Evolutionary conservation across 805 yeast genomes (phyloP).

Genomic region (Metschnikowia hibisci): DNA sequence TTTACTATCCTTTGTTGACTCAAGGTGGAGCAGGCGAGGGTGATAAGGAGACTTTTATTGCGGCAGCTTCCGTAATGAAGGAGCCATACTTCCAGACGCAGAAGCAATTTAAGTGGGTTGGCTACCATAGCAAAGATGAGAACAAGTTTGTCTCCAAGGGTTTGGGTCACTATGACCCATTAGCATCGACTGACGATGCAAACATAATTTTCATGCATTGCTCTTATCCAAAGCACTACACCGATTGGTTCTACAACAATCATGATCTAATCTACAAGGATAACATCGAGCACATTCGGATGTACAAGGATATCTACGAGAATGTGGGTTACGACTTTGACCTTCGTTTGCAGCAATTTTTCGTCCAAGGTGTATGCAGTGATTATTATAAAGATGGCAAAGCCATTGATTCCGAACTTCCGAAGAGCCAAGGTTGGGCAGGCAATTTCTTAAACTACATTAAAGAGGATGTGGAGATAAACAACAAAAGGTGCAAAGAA

Average conservation of each 20-base stretch:
- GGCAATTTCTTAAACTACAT: constrained; percentile 31
- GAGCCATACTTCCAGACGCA: constrained; percentile 51
- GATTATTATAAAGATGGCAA: constrained; percentile 27
- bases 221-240: constrained; percentile 50
- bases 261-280: constrained; percentile 32
- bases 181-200: constrained; percentile 14
- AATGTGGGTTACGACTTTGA: constrained; percentile 43
- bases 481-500: constrained; percentile 29
- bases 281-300: constrained; percentile 34
- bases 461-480: constrained; percentile 19
- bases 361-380: constrained; percentile 37
- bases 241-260: constrained; percentile 23
- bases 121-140: constrained; percentile 32
- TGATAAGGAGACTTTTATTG: constrained; percentile 72
- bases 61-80: constrained; percentile 55
- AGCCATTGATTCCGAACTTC: constrained; percentile 25
- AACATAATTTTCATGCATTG: constrained; percentile 49
- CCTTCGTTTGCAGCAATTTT: constrained; percentile 35
- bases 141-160: constrained; percentile 24
- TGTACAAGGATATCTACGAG: constrained; percentile 34
- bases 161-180: constrained; percentile 41
- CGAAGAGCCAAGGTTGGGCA: constrained; percentile 27
- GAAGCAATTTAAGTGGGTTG: constrained; percentile 41
- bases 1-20: constrained; percentile 62
- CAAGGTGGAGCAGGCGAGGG: constrained; percentile 80